Conservation (phyloP, 208 protist genomes). For the Trypanosoma rangeli region DNA sequence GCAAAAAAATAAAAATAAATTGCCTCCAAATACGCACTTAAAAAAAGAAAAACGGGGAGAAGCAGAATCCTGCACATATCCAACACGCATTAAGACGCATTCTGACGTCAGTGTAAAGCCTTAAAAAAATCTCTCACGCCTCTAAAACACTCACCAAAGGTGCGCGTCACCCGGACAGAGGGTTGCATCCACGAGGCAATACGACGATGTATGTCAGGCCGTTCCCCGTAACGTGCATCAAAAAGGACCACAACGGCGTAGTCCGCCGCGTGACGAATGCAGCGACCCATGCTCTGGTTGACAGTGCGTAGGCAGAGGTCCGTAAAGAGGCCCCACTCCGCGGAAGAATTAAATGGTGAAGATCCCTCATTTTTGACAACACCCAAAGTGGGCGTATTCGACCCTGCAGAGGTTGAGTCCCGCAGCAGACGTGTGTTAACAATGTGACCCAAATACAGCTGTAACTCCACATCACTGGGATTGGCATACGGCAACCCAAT, state of each 20-base stretch:
- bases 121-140: conserved; percentile 68
- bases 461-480: conserved; percentile 84
- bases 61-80: too few relatives aligned
- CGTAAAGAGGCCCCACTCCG: conserved; percentile 82
- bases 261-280: conserved; percentile 93
- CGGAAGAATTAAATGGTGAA: conserved; percentile 34
- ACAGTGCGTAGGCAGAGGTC: conserved; percentile 96
- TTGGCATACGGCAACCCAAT: conserved; percentile 97
- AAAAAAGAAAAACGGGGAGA: too few relatives aligned
- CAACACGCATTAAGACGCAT: background rate
- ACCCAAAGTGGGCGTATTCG: background rate
- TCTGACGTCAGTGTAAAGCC: background rate
- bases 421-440: conserved; percentile 29
- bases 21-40: too few relatives aligned
- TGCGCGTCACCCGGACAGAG: conserved; percentile 36
- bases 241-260: conserved; percentile 94
- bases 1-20: too few relatives aligned
- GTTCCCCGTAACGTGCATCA: conserved; percentile 86
- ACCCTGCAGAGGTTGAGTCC: background rate
- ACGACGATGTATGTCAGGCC: conserved; percentile 42
- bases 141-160: conserved; percentile 73
- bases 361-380: background rate
- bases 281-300: conserved; percentile 96
- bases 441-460: conserved; percentile 83
- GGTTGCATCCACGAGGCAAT: conserved; percentile 71